Conservation (phyloP, 306 rosid genomes). For the Fragaria iinumae region DNA sequence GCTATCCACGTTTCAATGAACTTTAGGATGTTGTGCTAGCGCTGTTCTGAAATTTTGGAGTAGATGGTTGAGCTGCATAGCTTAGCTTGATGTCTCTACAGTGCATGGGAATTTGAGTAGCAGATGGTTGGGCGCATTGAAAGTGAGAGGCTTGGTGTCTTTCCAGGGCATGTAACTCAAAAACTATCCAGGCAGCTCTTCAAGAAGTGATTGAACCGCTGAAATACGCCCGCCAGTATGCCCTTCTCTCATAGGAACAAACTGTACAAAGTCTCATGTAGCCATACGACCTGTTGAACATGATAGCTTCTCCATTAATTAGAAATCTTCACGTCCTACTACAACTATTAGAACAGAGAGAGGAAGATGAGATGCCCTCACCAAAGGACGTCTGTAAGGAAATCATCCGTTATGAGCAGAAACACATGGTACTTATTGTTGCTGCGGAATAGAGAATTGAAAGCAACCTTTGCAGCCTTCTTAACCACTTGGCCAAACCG, state of each 20-base stretch:
- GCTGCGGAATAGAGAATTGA: conserved; percentile 40
- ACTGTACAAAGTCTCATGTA: conserved; percentile 76
- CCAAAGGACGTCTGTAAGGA: conserved; percentile 77
- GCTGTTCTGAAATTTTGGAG: too few relatives aligned
- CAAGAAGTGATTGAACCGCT: conserved; percentile 67
- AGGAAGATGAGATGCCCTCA: conserved; percentile 83
- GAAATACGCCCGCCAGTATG: conserved; percentile 55
- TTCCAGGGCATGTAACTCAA: conserved; percentile 47
- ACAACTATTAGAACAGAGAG: conserved; percentile 82
- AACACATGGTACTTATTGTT: conserved; percentile 55
- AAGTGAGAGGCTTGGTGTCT: too few relatives aligned
- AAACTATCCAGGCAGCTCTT: conserved; percentile 81
- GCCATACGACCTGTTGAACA: conserved; percentile 63
- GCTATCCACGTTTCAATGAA: too few relatives aligned
- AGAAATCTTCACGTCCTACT: conserved; percentile 73
- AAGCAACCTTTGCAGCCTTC: conserved; percentile 63
- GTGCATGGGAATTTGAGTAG: too few relatives aligned
- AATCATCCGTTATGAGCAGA: conserved; percentile 84
- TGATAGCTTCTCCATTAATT: conserved; percentile 56
- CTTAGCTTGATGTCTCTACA: too few relatives aligned
- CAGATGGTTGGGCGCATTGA: too few relatives aligned
- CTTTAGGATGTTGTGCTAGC: too few relatives aligned
- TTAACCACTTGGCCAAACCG: conserved; percentile 73
- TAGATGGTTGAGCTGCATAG: too few relatives aligned
- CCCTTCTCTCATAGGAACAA: conserved; percentile 73